Base-by-base conservation (phyloP, 2,329 filamentous ascomycete species). In the Apiospora aurea region DNA sequence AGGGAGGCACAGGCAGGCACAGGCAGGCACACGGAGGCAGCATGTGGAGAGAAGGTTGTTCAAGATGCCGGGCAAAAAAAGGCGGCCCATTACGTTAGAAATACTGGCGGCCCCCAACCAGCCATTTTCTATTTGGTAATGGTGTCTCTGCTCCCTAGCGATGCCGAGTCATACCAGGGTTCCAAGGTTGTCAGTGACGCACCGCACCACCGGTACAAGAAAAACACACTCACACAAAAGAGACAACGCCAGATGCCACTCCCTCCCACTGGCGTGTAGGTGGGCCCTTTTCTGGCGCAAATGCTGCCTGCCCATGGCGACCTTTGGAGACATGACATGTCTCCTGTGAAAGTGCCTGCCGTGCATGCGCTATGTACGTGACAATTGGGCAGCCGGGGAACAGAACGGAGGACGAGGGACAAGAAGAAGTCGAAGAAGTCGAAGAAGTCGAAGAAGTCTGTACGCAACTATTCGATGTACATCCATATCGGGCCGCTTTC, bases 31-130 rank as follows among this genome's bases (percentile, higher is more conserved):
- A n/a, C n/a, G n/a, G n/a, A n/a, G n/a, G 21, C 16, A 14, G 46
- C 43, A 41, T 69, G 68, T 69, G 68, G 68, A 69, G 68, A 69
- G 47, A 53, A 53, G 47, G 44, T 51, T 38, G 43, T 49, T 69
- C 44, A 24, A 29, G 47, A 18, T 26, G 18, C 29, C 29, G 24
- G 67, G 43, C 24, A 34, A 26, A 16, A 68, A 68, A 47, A 46
- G 41, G 34, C 68, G 29, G 67, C 67, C 43, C 47, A 69, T 69
- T 69, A 69, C 68, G 18, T n/a, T n/a, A 49, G 11, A 69, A 57
- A 69, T 38, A 69, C 46, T 49, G 46, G 46, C 46, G 41, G 41
- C 41, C 41, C 10, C 41, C 41, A 43, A 14, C 34, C 44, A 47
- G 44, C 44, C 21, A 49, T n/a, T 53, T 29, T 69, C 18, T 57